Evolutionary conservation across 2,329 filamentous ascomycete species (phyloP), one percentile per base, ranked within the genome.

Genomic region (Phyllosticta citribraziliensis): DNA sequence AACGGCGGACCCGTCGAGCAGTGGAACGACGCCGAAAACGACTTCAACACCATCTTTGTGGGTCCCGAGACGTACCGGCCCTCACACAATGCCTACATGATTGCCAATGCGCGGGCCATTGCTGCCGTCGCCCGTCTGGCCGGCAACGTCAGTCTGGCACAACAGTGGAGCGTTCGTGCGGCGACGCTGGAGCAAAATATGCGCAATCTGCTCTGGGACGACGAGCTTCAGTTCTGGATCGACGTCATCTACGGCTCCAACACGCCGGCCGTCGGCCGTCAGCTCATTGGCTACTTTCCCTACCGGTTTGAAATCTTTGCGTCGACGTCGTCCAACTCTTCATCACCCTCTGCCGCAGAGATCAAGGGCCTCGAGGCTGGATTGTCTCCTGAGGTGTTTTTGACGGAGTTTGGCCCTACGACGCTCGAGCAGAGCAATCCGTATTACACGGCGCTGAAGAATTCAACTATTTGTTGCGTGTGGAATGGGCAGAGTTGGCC

Each of bases 11-110:
- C 66, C 5, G 62, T 68, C 60, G 50, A 66, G 54, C 50, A 63
- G 40, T 68, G 67, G 67, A 64, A 67, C 40, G 62, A 64, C 50
- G 64, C 67, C 40, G 65, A 72, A 47, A 68, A 67, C 61, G 65
- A 68, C 20, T 63, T 73, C 52, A 68, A 67, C 60, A 68, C 69
- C 20, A 66, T 67, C 19, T 66, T 64, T 51, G 67, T 74, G 55
- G 76, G 76, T 76, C 75, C 2, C 11, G 56, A 57, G 25, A 57
- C 40, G 40, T 78, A 74, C 59, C 70, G 76, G 12, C 76, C 76
- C 2, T 76, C 70, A 20, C 72, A 75, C 64, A 79, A 79, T 57
- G 70, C 74, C 2, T 79, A 79, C 59, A 78, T 78, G 71, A 73
- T 75, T 25, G 76, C 75, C 11, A 74, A 74, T 62, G 75, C 76